A percentile compares a stretch with the other conserved stretches of the same genome.
Conservation (phyloP, 306 rosid species). For the Leucaena leucocephala region DNA sequence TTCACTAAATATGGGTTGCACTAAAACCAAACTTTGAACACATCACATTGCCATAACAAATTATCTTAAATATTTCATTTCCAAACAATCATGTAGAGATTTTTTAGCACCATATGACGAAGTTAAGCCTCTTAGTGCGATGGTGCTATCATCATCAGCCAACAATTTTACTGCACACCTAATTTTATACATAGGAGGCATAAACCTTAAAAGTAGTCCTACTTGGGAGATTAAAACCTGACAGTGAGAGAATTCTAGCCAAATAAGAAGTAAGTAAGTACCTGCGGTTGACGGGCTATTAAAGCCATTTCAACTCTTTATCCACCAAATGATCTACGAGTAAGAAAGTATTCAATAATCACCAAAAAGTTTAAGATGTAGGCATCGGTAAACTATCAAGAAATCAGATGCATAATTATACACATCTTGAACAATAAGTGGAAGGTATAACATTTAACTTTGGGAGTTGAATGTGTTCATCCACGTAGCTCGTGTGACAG, state of each 20-base stretch:
- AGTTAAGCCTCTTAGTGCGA: neutral
- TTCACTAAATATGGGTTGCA: slow-evolving; percentile 7
- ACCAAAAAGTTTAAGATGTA: slow-evolving; percentile 2
- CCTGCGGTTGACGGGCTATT: slow-evolving; percentile 81
- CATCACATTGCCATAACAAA: slow-evolving; percentile 14
- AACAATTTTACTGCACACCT: neutral
- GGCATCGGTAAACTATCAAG: neutral
- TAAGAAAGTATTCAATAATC: slow-evolving; percentile 44
- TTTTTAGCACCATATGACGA: neutral
- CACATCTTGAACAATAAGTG: neutral
- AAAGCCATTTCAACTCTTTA: slow-evolving; percentile 65
- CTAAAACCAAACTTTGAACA: slow-evolving; percentile 11
- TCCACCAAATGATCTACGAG: slow-evolving; percentile 58
- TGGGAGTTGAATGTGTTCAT: slow-evolving; percentile 7
- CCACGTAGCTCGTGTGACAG: neutral
- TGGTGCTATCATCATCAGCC: neutral
- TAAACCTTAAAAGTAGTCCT: neutral
- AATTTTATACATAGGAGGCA: neutral
- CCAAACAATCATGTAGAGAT: neutral
- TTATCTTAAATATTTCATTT: slow-evolving; percentile 1
- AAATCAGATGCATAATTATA: neutral
- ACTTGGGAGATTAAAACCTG: neutral
- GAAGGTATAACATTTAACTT: neutral
- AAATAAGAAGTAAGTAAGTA: slow-evolving; percentile 38
- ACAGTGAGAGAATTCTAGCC: neutral